These are phyloP conservation scores for Ophiostoma piceae DNA, from an alignment of 2,329 filamentous ascomycete genomes.

Conservation along the genomic window DNA sequence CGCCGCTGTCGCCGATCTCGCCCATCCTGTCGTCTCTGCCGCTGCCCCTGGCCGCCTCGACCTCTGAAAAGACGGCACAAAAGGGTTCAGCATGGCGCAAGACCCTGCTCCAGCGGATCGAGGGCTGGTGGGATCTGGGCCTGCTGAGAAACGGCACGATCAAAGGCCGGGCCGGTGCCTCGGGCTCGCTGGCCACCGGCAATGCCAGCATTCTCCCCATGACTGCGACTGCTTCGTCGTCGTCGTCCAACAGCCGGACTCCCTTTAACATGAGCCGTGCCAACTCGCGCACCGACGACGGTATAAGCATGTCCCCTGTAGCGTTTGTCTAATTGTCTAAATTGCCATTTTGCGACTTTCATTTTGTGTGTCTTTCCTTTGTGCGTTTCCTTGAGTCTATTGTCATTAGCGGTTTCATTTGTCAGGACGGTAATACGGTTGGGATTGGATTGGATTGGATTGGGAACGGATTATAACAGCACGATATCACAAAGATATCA, in stretches of 20 bases:
- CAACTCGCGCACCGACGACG: background rate
- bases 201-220: slow-evolving; percentile 3
- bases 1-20: slow-evolving; percentile 16
- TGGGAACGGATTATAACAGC: background rate
- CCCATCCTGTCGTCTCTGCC: slow-evolving; percentile 18
- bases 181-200: background rate
- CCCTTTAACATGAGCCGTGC: background rate
- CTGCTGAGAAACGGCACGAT: slow-evolving; percentile 37
- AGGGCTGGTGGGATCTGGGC: slow-evolving; percentile 53
- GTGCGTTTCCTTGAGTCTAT: background rate
- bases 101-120: slow-evolving; percentile 45
- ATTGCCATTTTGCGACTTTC: background rate
- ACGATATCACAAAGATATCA: background rate
- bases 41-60: background rate
- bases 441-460: too few species aligned
- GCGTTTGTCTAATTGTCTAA: slow-evolving; percentile 21
- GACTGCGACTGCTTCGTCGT: background rate
- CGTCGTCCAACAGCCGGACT: background rate
- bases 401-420: background rate
- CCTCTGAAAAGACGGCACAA: slow-evolving; percentile 11
- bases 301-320: slow-evolving; percentile 9
- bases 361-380: background rate
- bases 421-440: background rate
- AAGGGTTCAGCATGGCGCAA: slow-evolving; percentile 35
- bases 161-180: slow-evolving; percentile 33